Base-by-base conservation (phyloP, 1,284 basidiomycete species). In the Apiotrichum laibachii region DNA sequence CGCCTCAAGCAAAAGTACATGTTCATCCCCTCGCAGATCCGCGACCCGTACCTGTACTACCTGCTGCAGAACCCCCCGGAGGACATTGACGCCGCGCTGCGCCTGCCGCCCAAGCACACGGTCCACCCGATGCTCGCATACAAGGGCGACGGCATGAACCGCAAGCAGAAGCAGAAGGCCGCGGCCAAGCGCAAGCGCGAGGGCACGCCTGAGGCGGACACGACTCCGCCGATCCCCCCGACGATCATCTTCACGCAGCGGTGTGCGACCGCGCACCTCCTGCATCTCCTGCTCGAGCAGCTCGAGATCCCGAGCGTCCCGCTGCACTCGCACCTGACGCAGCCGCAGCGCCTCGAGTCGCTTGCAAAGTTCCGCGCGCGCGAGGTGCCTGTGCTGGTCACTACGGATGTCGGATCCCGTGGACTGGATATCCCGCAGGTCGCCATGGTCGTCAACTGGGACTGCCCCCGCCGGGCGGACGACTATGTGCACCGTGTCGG, bases 241-340 rank as follows among this genome's bases (percentile, higher is more conserved):
- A 99, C 94, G 8, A 98, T 99, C 72, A 92, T 99, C 64, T 99
- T 99, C 77, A 92, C 92, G 61, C 85, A 88, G 26, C 87, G 88
- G 47, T 86, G 93, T 57, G 85, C 87, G 47, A 95, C 92, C 0
- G 94, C 89, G 0, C 94, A 93, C 21, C 93, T 94, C 68, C 82
- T 97, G 53, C 92, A 93, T 46, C 79, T 85, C 37, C 77, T 95
- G 19, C 82, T 97, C 48, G 86, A 90, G 71, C 84, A 85, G 26
- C 82, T 97, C 52, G 83, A 82, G 22, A 89, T 99, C 65, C 86
- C 91, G 33, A 88, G 87, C 59, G 90, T 93, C 0, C 86, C 94
- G 9, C 82, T 99, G 33, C 96, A 99, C 78, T 97, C 94, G 5
- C 86, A 92, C 43, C 84, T 99, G 18, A 90, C 89, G 15, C 76